phyloP scores from a whole-genome alignment of 169 alveolate genomes.

The Cryptosporidium meleagridis region DNA sequence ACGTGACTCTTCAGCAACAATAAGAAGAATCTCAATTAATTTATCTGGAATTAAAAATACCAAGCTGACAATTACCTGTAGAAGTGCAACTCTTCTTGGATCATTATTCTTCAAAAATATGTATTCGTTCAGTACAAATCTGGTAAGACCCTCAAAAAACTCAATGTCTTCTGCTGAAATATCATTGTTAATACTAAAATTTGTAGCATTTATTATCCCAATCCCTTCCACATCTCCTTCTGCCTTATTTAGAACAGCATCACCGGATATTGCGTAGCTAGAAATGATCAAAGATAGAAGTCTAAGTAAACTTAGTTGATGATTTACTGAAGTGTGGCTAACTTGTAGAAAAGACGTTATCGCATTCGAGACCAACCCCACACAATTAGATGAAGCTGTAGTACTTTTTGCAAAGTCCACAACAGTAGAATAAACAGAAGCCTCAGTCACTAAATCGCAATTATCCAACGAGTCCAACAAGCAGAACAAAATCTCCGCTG shows the following conservation, averaged over 20 bases:
- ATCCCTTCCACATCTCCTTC: slow-evolving; percentile 24
- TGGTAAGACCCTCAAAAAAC: slow-evolving; percentile 35
- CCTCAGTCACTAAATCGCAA: slow-evolving; percentile 57
- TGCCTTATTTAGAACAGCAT: slow-evolving; percentile 19
- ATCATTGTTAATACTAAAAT: slow-evolving; percentile 26
- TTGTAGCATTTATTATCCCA: slow-evolving; percentile 45
- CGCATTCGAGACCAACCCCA: slow-evolving; percentile 63
- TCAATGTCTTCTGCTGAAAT: slow-evolving; percentile 30
- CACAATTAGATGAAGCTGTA: slow-evolving; percentile 51
- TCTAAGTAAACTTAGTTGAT: slow-evolving; percentile 58
- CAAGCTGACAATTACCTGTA: slow-evolving; percentile 52
- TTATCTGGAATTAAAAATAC: slow-evolving; percentile 57
- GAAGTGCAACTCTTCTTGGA: slow-evolving; percentile 70
- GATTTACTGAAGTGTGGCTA: slow-evolving; percentile 66
- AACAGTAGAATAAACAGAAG: slow-evolving; percentile 73
- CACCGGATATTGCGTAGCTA: slow-evolving; percentile 54
- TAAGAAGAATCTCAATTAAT: slow-evolving; percentile 35
- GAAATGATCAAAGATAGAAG: slow-evolving; percentile 51
- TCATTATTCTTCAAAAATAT: slow-evolving; percentile 53
- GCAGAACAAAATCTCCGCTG: slow-evolving; percentile 70
- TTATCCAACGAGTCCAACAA: slow-evolving; percentile 69
- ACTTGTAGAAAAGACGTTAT: slow-evolving; percentile 70
- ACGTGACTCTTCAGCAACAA: slow-evolving; percentile 33
- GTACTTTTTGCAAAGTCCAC: slow-evolving; percentile 74
- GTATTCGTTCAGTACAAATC: slow-evolving; percentile 53